phyloP scores from a whole-genome alignment of 2,329 filamentous ascomycete genomes.

The Coniella vitis region DNA sequence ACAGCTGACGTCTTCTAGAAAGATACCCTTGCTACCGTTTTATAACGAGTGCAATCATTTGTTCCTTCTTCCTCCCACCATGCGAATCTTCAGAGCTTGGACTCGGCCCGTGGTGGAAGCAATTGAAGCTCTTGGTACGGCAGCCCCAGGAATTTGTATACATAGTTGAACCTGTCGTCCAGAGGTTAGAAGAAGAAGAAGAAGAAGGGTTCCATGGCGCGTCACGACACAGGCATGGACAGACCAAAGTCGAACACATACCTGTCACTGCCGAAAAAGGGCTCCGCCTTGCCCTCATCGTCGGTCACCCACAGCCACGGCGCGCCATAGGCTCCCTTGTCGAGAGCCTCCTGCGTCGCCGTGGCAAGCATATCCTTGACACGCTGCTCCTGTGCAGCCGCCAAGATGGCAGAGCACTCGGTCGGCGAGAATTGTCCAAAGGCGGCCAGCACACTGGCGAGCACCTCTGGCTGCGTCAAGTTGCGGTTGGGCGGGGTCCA shows the following conservation, averaged over 20 bases:
- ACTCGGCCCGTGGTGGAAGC: constrained; percentile 23
- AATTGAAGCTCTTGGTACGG: constrained; percentile 50
- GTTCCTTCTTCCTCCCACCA: background rate
- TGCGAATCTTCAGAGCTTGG: constrained; percentile 28
- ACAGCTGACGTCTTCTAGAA: background rate
- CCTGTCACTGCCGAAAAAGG: constrained; percentile 74
- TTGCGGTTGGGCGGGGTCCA: constrained; percentile 55
- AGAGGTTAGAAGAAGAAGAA: background rate
- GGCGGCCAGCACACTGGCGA: constrained; percentile 33
- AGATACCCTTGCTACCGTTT: constrained; percentile 12
- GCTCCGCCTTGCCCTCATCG: constrained; percentile 49
- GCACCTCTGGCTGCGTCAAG: constrained; percentile 50
- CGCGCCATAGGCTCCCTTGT: constrained; percentile 65
- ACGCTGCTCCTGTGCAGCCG: constrained; percentile 40
- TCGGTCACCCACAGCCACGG: constrained; percentile 70
- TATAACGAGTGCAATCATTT: background rate
- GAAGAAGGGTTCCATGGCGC: no score
- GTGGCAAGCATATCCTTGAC: constrained; percentile 37
- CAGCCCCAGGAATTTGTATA: constrained; percentile 60
- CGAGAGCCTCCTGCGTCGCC: constrained; percentile 55
- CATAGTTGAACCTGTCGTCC: constrained; percentile 51
- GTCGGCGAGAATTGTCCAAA: constrained; percentile 39
- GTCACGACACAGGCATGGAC: no score
- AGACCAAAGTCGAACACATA: constrained; percentile 27
- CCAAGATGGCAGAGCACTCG: constrained; percentile 50